Percentiles rank a stretch among this genome's conserved stretches.
Conservation (phyloP, 164 flowering plant genomes). For the Magnolia changhungtana region DNA sequence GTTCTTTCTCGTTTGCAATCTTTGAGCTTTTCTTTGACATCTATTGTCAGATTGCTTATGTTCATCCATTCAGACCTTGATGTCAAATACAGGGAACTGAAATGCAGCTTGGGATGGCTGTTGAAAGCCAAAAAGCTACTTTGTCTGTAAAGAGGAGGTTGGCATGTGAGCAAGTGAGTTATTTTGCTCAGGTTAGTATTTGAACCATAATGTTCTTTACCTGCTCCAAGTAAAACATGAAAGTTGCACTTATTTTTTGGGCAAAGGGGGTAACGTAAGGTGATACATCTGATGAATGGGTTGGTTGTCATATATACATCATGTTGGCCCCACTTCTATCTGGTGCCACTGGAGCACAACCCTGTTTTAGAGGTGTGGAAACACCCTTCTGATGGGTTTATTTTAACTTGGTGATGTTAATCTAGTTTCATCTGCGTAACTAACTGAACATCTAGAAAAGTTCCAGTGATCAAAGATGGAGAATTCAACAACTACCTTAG, state of each 20-base stretch:
- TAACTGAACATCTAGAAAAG: background rate
- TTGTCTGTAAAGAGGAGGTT: slow-evolving; percentile 88
- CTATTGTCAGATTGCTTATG: background rate
- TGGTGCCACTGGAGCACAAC: too few species aligned
- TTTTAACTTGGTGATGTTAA: background rate
- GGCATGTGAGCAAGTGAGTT: slow-evolving; percentile 83
- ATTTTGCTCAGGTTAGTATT: slow-evolving; percentile 59
- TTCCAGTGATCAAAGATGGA: too few species aligned
- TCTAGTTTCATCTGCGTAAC: background rate
- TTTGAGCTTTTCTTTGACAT: background rate
- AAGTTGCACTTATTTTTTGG: background rate
- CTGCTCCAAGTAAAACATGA: background rate
- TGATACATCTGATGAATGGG: too few species aligned
- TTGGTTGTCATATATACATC: too few species aligned
- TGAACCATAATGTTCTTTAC: background rate
- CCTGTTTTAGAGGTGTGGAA: background rate
- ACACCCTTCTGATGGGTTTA: background rate
- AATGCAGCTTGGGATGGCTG: slow-evolving; percentile 86
- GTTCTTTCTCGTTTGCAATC: background rate
- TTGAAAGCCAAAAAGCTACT: slow-evolving; percentile 75
- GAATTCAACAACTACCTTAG: background rate
- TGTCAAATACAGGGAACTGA: slow-evolving; percentile 68
- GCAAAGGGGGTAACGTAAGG: too few species aligned
- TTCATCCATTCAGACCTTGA: slow-evolving; percentile 6
- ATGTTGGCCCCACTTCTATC: too few species aligned